Conservation (phyloP, 2,329 filamentous ascomycete species). For the Pseudogymnoascus destructans region DNA sequence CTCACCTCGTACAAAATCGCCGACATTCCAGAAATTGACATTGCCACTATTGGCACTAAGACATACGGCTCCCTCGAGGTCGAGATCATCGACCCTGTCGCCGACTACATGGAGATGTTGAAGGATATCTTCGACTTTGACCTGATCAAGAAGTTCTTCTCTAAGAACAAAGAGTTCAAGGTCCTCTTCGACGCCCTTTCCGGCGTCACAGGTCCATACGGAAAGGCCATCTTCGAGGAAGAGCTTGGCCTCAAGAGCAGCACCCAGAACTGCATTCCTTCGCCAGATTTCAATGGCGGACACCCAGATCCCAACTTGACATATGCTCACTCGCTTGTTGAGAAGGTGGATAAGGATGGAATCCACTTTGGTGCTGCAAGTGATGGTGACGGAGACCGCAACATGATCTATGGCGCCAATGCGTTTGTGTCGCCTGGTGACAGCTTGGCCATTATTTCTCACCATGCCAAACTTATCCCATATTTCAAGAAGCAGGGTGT, state of each 20-base stretch:
- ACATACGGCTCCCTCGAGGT: constrained; percentile 81
- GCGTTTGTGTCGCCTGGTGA: constrained; percentile 95
- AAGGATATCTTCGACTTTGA: constrained; percentile 98
- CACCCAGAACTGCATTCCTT: constrained; percentile 86
- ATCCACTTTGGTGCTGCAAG: constrained; percentile 95
- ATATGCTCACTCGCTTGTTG: constrained; percentile 88
- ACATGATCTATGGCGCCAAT: constrained; percentile 99
- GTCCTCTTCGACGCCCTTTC: constrained; percentile 89
- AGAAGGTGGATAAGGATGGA: constrained; percentile 77
- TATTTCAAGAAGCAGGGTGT: constrained; percentile 98
- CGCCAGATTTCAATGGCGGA: constrained; percentile 90
- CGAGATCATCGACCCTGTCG: constrained; percentile 84
- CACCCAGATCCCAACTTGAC: constrained; percentile 97
- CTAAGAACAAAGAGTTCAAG: constrained; percentile 80
- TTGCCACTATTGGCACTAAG: constrained; percentile 67
- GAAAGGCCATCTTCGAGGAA: constrained; percentile 84
- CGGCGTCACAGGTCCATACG: constrained; percentile 92
- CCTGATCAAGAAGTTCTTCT: constrained; percentile 88
- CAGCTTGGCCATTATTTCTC: constrained; percentile 93
- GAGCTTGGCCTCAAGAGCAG: constrained; percentile 70
- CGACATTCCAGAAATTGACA: constrained; percentile 75
- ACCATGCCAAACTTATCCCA: constrained; percentile 90
- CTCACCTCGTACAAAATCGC: constrained; percentile 87
- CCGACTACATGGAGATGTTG: constrained; percentile 87
- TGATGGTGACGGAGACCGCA: constrained; percentile 94